Percentiles rank a stretch among this genome's conserved stretches.
Conservation (phyloP, 1,139 yeast species). For the Zhuliangozyma blackwelliae region DNA sequence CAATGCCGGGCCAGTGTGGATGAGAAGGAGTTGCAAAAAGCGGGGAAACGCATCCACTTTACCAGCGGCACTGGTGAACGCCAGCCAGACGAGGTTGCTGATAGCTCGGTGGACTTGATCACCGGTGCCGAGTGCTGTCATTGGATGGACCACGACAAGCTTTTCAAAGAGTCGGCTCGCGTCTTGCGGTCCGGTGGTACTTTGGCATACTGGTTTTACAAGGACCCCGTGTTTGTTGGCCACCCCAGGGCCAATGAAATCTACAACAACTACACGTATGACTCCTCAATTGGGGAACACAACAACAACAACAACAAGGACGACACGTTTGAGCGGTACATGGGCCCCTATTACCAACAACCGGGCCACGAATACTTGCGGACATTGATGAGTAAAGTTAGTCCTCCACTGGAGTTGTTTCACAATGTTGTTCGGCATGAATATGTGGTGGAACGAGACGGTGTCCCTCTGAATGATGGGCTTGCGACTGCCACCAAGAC, state of each 20-base stretch:
- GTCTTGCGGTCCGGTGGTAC: constrained; percentile 59
- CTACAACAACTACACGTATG: constrained; percentile 36
- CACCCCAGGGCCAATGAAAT: constrained; percentile 39
- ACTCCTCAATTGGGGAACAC: constrained; percentile 16
- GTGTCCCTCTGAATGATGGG: constrained; percentile 11
- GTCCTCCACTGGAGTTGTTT: constrained; percentile 39
- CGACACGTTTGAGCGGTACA: constrained; percentile 32
- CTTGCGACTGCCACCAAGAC: constrained; percentile 15
- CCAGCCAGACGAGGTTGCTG: constrained; percentile 16
- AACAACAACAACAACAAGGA: constrained; percentile 16
- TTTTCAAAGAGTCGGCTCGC: constrained; percentile 47
- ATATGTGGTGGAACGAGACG: constrained; percentile 31
- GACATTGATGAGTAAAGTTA: constrained; percentile 35
- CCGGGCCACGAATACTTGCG: constrained; percentile 63
- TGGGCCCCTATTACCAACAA: constrained; percentile 73
- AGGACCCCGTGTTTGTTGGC: constrained; percentile 54
- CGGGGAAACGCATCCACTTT: constrained; percentile 19
- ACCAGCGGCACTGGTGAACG: constrained; percentile 29
- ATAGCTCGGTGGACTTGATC: constrained; percentile 50
- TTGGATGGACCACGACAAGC: constrained; percentile 61
- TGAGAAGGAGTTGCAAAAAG: not conserved
- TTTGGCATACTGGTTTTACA: constrained; percentile 75
- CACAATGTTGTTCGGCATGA: constrained; percentile 36
- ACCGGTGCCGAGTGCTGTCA: constrained; percentile 77
- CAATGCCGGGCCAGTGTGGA: constrained; percentile 27